Evolutionary conservation across 2,329 filamentous ascomycete species (phyloP).

Genomic region (Aspergillus ruber): DNA sequence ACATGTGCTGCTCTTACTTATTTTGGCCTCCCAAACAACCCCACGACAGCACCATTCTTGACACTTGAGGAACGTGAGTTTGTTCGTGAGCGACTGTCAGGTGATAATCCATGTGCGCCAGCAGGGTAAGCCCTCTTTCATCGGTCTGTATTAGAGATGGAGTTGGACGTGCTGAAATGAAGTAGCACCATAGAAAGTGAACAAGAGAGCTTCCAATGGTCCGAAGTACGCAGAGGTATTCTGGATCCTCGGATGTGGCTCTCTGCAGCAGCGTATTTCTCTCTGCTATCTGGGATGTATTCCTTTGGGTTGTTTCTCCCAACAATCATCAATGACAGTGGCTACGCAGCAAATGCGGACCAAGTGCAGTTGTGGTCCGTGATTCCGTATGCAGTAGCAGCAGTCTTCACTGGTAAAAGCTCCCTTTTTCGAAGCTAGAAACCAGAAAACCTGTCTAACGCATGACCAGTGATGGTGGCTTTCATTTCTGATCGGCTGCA

Average conservation of each 20-base stretch:
- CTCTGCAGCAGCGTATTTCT: constrained; percentile 56
- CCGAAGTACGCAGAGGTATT: constrained; percentile 56
- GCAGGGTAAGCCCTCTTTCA: constrained; percentile 18
- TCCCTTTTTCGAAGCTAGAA: background rate
- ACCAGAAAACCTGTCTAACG: background rate
- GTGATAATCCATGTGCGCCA: constrained; percentile 26
- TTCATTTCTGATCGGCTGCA: constrained; percentile 56
- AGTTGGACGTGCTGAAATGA: constrained; percentile 3
- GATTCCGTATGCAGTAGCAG: constrained; percentile 57
- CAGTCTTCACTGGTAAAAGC: constrained; percentile 48
- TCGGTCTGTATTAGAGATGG: background rate
- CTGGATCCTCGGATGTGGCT: constrained; percentile 59
- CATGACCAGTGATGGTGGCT: constrained; percentile 34
- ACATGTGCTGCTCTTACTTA: constrained; percentile 48
- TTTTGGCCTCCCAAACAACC: constrained; percentile 50
- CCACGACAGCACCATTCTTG: constrained; percentile 50
- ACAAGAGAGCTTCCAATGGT: constrained; percentile 52
- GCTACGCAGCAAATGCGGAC: constrained; percentile 50
- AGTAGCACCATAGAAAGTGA: constrained; percentile 16
- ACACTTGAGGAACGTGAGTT: constrained; percentile 47
- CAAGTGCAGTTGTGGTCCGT: constrained; percentile 58
- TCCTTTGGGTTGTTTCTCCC: constrained; percentile 61
- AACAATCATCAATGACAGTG: constrained; percentile 56
- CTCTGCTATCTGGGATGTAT: constrained; percentile 53
- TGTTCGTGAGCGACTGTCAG: constrained; percentile 41